Percentiles rank a stretch among this genome's conserved stretches.
phyloP scores from a whole-genome alignment of 2,329 filamentous ascomycete genomes.

The Echinosphaeria canescens region DNA sequence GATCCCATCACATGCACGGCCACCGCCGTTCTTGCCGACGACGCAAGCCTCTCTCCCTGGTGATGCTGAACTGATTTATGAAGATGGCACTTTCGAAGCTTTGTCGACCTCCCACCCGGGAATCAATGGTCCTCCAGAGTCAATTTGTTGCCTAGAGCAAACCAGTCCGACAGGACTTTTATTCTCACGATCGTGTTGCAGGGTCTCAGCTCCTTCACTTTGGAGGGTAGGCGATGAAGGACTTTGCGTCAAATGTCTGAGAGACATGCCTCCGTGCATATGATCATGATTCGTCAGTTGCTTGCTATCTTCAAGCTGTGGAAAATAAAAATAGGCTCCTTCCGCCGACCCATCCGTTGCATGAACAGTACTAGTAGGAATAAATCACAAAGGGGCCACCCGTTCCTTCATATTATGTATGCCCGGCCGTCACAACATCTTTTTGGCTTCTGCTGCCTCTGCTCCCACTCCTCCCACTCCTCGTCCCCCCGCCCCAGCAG shows the following conservation, averaged over 20 bases:
- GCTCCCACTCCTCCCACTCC: slow-evolving; percentile 8
- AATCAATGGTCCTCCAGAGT: slow-evolving; percentile 65
- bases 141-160: slow-evolving; percentile 73
- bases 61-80: not conserved
- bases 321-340: too few relatives aligned
- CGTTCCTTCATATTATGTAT: not conserved
- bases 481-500: slow-evolving; percentile 9
- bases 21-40: not conserved
- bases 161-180: slow-evolving; percentile 71
- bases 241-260: slow-evolving; percentile 76
- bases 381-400: too few relatives aligned
- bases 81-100: slow-evolving; percentile 77
- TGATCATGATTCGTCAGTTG: too few relatives aligned
- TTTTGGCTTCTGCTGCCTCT: slow-evolving; percentile 9
- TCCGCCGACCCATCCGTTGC: too few relatives aligned
- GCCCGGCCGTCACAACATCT: slow-evolving; percentile 3
- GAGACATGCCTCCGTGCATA: too few relatives aligned
- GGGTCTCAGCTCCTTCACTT: slow-evolving; percentile 46
- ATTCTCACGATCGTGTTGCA: slow-evolving; percentile 93
- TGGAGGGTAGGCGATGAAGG: too few relatives aligned
- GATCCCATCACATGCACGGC: not conserved
- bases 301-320: too few relatives aligned
- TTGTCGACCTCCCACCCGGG: slow-evolving; percentile 41
- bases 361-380: too few relatives aligned
- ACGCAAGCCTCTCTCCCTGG: not conserved